phyloP scores from a whole-genome alignment of 1,284 basidiomycete species.

The Coniophora puteana region DNA sequence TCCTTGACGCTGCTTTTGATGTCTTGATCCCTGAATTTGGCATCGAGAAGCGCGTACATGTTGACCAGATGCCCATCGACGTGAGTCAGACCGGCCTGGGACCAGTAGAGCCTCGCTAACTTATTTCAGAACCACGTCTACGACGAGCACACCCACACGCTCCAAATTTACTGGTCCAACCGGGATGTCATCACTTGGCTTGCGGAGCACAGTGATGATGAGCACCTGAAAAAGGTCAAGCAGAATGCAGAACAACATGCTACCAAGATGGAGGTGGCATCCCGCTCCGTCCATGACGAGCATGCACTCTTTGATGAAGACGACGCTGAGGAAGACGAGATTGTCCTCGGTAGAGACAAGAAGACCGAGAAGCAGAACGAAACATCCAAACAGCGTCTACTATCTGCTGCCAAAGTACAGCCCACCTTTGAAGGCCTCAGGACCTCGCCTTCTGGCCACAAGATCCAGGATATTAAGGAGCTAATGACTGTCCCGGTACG shows the following conservation, averaged over 20 bases:
- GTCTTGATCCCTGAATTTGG: slow-evolving; percentile 92
- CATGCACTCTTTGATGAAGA: slow-evolving; percentile 87
- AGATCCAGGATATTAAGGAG: slow-evolving; percentile 90
- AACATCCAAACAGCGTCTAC: slow-evolving; percentile 70
- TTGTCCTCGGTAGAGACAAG: slow-evolving; percentile 67
- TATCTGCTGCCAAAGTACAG: slow-evolving; percentile 69
- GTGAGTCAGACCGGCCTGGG: slow-evolving; percentile 40
- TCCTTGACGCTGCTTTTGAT: slow-evolving; percentile 95
- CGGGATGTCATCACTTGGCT: slow-evolving; percentile 93
- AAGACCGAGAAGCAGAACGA: slow-evolving; percentile 41
- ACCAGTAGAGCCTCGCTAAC: slow-evolving; percentile 5
- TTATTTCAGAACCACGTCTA: slow-evolving; percentile 79
- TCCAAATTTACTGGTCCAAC: slow-evolving; percentile 91
- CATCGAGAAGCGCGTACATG: slow-evolving; percentile 97
- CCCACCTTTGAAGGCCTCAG: slow-evolving; percentile 82
- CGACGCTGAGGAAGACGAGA: slow-evolving; percentile 72
- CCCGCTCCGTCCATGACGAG: slow-evolving; percentile 79
- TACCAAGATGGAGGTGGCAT: slow-evolving; percentile 81
- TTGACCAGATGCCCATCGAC: slow-evolving; percentile 98
- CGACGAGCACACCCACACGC: slow-evolving; percentile 86
- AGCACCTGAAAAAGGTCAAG: slow-evolving; percentile 90
- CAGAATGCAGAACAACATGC: slow-evolving; percentile 83
- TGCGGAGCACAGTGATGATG: slow-evolving; percentile 91
- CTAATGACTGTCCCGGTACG: slow-evolving; percentile 86
- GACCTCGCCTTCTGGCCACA: slow-evolving; percentile 70